These are phyloP conservation scores for Metschnikowia peoriensis DNA, from an alignment of 805 yeast species.

Conservation along the genomic window DNA sequence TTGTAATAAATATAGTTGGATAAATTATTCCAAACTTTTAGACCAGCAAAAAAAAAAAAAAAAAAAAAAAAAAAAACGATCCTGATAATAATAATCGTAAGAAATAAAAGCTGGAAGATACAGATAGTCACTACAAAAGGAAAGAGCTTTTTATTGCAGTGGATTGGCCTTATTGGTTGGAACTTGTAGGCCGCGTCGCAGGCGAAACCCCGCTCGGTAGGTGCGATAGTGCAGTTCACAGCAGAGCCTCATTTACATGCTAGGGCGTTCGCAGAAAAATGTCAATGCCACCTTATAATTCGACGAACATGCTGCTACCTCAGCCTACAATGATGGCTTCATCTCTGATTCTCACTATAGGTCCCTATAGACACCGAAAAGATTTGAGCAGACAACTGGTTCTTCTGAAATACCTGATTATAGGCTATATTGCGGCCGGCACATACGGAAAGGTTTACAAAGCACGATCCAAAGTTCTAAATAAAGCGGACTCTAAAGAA, in stretches of 20 bases:
- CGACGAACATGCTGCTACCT: slow-evolving; percentile 13
- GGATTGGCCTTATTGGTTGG: background rate
- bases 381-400: slow-evolving; percentile 72
- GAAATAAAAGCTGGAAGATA: background rate
- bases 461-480: slow-evolving; percentile 51
- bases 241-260: background rate
- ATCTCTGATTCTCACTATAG: slow-evolving; percentile 39
- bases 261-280: background rate
- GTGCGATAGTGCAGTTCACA: background rate
- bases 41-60: too few relatives aligned
- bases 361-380: slow-evolving; percentile 47
- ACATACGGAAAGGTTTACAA: slow-evolving; percentile 95
- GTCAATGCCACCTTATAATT: background rate
- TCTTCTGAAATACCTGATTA: slow-evolving; percentile 77
- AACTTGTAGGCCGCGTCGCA: background rate
- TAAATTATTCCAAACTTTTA: too few relatives aligned
- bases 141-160: too few relatives aligned
- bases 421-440: slow-evolving; percentile 98
- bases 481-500: slow-evolving; percentile 11
- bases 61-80: too few relatives aligned
- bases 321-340: slow-evolving; percentile 35
- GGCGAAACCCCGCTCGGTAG: background rate
- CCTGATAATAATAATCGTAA: too few relatives aligned
- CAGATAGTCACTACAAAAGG: too few relatives aligned
- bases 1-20: too few relatives aligned